Base-by-base conservation (phyloP, 331 rosid species). In the Quercus lobata region DNA sequence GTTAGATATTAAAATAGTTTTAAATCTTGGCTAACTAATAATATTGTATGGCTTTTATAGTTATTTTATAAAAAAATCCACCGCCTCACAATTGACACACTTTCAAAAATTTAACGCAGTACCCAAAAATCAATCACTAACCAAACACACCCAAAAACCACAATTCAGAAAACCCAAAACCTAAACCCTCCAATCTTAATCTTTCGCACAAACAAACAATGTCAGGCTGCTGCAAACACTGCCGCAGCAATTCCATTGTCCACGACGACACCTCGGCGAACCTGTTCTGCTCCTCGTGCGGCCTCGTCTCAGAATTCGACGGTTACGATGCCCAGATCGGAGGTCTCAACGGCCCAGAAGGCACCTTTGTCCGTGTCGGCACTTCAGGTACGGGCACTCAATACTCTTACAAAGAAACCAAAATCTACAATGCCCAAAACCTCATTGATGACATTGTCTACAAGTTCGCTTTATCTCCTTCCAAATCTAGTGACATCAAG, bases 311-410 rank as follows among this genome's bases (percentile, higher is more conserved):
- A 73, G 85, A 75, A 5, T 89, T 76, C 79, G 88, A 91, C 46
- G 83, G 79, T 79, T 90, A 32, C 37, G 96, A 89, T 19, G 86
- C 89, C 29, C 89, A 89, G 37, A 69, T 85, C 44, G 79, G 84
- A 61, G 92, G 92, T 71, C 19, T 89, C 79, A 81, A 10, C 73
- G 94, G 91, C 17, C 86, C 90, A 3, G 77, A 78, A 55, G 97
- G 98, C 25, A 86, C 91, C 79, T 89, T 81, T 78, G 69, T 93
- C 66, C 78, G 79, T 19, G 56, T 86, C n/a, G 96, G 93, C 73
- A 92, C 90, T 63, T 25, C 88, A 11, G 94, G 92, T 37, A 24
- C 82, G 8, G 91, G 96, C 69, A 77, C 60, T 37, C 7, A 41
- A 56, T 84, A 79, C 82, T 70, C 69, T 66, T 89, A 87, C 89